Base-by-base conservation (phyloP, 169 alveolate species). In the Plasmodium cynomolgi region DNA sequence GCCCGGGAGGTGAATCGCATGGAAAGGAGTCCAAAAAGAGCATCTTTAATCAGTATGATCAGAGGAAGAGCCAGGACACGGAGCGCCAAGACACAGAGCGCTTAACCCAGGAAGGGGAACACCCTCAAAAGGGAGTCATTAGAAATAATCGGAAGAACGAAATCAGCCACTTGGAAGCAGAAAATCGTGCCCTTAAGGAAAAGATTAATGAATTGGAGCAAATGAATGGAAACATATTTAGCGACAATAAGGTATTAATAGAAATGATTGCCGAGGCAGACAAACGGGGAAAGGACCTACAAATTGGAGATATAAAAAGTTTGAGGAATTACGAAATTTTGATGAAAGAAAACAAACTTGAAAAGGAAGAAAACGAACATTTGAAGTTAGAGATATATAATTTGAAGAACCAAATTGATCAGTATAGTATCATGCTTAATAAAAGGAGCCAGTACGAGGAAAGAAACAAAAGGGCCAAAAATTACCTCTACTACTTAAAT, bases 401-500 rank as follows among this genome's bases (percentile, higher is more conserved):
- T 39, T 82, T 88, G 37, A 77, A 88, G 83, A 79, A 62, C 50
- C 34, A 88, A 74, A 81, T 88, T 39, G 83, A 88, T 80, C 84
- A 88, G 72, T 88, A 88, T 68, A 79, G 58, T 39, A 81, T 62
- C 4, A 77, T 81, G 20, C 26, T 88, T 17, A 79, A 79, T 47
- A 88, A 88, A 56, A 54, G 44, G 41, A 41, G 58, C 29, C 54
- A 80, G 23, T 54, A 62, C 26, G 90, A 88, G 47, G 83, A 88
- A 41, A 39, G 83, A 62, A 79, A 88, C 2, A 88, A 80, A 68
- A 88, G 72, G 26, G 72, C 90, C 20, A 88, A 47, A 44, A 88
- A 88, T 88, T 88, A 88, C 20, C 83, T 88, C 47, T 88, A 79
- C 74, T 88, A 88, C 47, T 80, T 88, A 26, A 88, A 88, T 80